Evolutionary conservation across 1,284 basidiomycete species (phyloP), one percentile per base, ranked within the genome.

Genomic region (Microbotryum silenes-acaulis): DNA sequence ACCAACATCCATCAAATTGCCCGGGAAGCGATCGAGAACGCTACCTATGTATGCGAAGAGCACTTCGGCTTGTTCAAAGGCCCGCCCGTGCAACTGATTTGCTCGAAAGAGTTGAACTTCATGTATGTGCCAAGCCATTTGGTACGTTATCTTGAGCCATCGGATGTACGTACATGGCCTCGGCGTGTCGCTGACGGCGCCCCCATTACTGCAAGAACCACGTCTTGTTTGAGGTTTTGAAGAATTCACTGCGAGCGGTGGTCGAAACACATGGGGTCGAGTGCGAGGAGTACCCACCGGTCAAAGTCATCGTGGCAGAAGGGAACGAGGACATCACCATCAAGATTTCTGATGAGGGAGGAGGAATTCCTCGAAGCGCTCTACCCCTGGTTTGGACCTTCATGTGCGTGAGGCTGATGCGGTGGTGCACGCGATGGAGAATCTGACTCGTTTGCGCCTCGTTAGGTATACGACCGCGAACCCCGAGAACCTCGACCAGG

Each of bases 11-110:
- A 91, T 71, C 91, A 96, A 73, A 93, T 96, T 65, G 86, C 93
- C n/a, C 89, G 91, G 75, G 96, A 98, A 80, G 91, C 96, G 0
- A 97, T 98, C 71, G 94, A 99, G 76, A 98, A 98, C 75, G 92
- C 96, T 5, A 84, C 91, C 33, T 98, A 91, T 75, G 92, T 99
- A 9, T 97, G 94, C 78, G 94, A 97, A 78, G 94, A 97, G 74
- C 93, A 97, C 77, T 96, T 91, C 71, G 86, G 85, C 18, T 87
- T 99, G 78, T 97, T 97, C 84, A 90, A 88, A 70, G 91, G 89
- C 0, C 94, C 96, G 0, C 91, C 91, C 2, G 92, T 99, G 10
- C 91, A 98, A 74, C 87, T 99, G 61, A 91, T 97, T 70, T 98
- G 94, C 75, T 91, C 92, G 1, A 79, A 83, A 57, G 80, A 91